Evolutionary conservation across 768 basidiomycete genomes (phyloP), one percentile per base, ranked within the genome.

Genomic region (Pulveroboletus ravenelii): DNA sequence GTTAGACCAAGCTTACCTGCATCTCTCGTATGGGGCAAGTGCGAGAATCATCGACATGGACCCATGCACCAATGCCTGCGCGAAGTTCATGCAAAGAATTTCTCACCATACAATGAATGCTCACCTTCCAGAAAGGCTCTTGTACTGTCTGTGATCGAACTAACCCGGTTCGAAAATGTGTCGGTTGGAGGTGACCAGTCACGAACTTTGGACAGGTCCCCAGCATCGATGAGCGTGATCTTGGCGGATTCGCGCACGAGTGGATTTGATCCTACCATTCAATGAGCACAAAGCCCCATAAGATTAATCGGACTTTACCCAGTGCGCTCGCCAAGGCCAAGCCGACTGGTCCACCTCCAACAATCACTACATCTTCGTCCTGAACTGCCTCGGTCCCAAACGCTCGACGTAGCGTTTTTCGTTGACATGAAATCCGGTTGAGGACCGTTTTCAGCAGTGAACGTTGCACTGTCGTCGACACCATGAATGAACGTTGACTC

Each of bases 301-400:
- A 32, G 15, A 36, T 14, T 7, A 31, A 13, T 38, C 5, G 7
- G 18, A 67, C 79, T 52, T 53, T 63, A 95, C 94, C 79, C 7
- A 99, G 75, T 31, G 92, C 90, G 62, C 82, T 83, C 3, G 93
- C 93, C 32, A 99, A 72, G 12, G 93, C 88, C 36, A 99, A 77
- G 4, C 96, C 96, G 5, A 81, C 90, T 23, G 92, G 93, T 2
- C 94, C 95, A 25, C 91, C 96, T 15, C 96, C 95, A 23, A 98
- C 90, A 59, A 98, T 89, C 18, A 95, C 89, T 31, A 98, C 77
- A 65, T 98, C 96, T 56, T 79, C 84, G 34, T 88, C 79, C 52
- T 79, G 71, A 25, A 66, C 47, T 9, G 51, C 43, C 14, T 50
- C 47, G 20, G 57, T 58, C 41, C 56, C 50, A 17, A 59, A 69